Base-by-base conservation (phyloP, 805 yeast species). In the Yamadazyma sp. region DNA sequence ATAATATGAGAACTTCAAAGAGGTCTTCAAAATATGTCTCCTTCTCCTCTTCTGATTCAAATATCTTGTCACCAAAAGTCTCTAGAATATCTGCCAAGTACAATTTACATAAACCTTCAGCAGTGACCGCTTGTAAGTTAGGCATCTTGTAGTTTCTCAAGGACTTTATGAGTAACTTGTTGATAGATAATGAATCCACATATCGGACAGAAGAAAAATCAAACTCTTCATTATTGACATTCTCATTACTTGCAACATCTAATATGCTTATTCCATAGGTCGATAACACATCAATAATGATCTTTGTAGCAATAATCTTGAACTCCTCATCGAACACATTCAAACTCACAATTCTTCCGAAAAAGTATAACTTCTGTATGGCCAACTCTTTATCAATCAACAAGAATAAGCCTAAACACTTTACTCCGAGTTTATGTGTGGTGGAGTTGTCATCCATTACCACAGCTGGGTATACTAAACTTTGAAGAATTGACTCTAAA, bases 81-180 rank as follows among this genome's bases (percentile, higher is more conserved):
- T 70, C 73, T 39, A 89, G 71, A 14, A 85, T 73, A 46, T 84
- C 95, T 11, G 91, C 84, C 37, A 93, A 67, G 49, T 82, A 78
- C 35, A 91, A 64, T 62, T 91, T 90, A 52, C 90, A 85, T 17
- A 90, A 64, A 0, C 95, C 95, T 52, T 87, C 95, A 0, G 91
- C 95, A 7, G 91, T 84, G 1, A 79, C 70, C 0, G 91, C 80
- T 55, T 87, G 96, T 13, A 88, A 71, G 18, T 73, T 75, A 1
- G 85, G 85, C 47, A 75, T 64, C 4, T 73, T 73, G 40, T 65
- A 66, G 46, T 73, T 73, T 52, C 77, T 75, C 47, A 85, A 63
- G 1, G 82, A 75, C 54, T 80, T 77, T 62, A 80, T 83, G 44
- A 84, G 82, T 19, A 86, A 63, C 53, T 82, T 77, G 42, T 85